These are phyloP conservation scores for Hyaloscypha variabilis DNA, from an alignment of 495 filamentous ascomycete genomes.

Conservation along the genomic window DNA sequence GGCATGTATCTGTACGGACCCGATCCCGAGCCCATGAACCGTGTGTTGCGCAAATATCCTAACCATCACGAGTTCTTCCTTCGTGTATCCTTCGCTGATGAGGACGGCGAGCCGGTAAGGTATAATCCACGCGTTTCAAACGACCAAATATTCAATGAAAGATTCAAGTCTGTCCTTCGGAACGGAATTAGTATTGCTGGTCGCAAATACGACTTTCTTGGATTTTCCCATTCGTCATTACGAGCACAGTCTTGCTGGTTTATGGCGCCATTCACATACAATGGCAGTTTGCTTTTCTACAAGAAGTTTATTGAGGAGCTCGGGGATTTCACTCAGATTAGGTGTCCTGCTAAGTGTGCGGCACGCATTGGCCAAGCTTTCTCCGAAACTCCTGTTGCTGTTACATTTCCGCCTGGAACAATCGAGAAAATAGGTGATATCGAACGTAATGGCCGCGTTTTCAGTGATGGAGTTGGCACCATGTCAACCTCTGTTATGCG, in stretches of 20 bases:
- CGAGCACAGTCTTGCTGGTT: slow-evolving; percentile 72
- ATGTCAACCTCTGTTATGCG: slow-evolving; percentile 60
- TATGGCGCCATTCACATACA: slow-evolving; percentile 64
- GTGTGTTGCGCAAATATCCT: slow-evolving; percentile 71
- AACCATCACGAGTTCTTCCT: slow-evolving; percentile 66
- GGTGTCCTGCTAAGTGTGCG: slow-evolving; percentile 71
- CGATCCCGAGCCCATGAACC: slow-evolving; percentile 68
- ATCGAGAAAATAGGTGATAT: slow-evolving; percentile 48
- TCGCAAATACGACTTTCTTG: slow-evolving; percentile 66
- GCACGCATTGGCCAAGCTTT: slow-evolving; percentile 84
- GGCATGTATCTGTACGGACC: slow-evolving; percentile 72
- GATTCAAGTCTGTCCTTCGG: slow-evolving; percentile 60
- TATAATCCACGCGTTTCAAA: slow-evolving; percentile 57
- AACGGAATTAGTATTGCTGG: slow-evolving; percentile 64
- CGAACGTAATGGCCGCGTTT: slow-evolving; percentile 49
- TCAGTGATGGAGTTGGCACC: slow-evolving; percentile 79
- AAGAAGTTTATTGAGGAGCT: slow-evolving; percentile 57
- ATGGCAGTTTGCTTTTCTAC: slow-evolving; percentile 43
- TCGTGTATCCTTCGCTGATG: slow-evolving; percentile 71
- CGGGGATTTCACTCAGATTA: slow-evolving; percentile 66
- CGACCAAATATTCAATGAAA: slow-evolving; percentile 44
- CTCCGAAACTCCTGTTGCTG: slow-evolving; percentile 66
- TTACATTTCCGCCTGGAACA: slow-evolving; percentile 40
- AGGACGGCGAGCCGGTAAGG: slow-evolving; percentile 64
- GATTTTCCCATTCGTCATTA: slow-evolving; percentile 80